A percentile compares a stretch with the other conserved stretches of the same genome.
These are phyloP conservation scores for Cryoendolithus antarcticus DNA, from an alignment of 2,329 filamentous ascomycete genomes.

Conservation along the genomic window DNA sequence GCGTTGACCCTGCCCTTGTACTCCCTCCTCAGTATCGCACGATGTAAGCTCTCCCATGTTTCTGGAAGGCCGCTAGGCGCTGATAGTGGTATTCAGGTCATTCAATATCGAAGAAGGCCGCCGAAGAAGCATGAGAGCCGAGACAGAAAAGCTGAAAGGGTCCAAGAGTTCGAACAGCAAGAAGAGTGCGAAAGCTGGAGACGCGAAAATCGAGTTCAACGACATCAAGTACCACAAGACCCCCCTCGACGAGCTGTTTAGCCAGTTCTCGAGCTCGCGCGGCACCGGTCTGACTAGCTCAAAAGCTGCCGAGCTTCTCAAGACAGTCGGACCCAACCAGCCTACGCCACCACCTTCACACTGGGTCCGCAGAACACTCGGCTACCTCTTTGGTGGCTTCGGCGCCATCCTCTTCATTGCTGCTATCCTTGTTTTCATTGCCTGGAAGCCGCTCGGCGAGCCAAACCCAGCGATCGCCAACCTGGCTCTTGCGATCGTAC, in stretches of 20 bases:
- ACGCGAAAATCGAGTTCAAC: constrained; percentile 14
- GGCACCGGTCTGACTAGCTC: constrained; percentile 47
- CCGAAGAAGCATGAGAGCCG: constrained; percentile 13
- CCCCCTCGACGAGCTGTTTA: constrained; percentile 44
- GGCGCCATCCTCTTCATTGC: constrained; percentile 58
- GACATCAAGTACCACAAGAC: constrained; percentile 58
- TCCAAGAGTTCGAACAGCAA: constrained; percentile 6
- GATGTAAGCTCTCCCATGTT: constrained; percentile 13
- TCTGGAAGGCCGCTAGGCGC: too few species aligned
- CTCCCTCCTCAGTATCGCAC: constrained; percentile 34
- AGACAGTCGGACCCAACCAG: constrained; percentile 54
- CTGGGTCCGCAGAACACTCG: constrained; percentile 44
- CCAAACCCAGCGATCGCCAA: constrained; percentile 58
- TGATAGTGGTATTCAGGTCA: constrained; percentile 15
- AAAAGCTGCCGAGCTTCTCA: constrained; percentile 42
- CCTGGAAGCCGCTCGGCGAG: constrained; percentile 62
- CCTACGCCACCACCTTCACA: constrained; percentile 54
- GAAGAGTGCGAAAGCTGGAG: constrained; percentile 24
- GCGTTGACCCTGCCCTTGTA: constrained; percentile 30
- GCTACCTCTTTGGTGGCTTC: constrained; percentile 69
- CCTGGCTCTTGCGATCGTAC: constrained; percentile 58
- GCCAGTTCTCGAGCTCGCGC: constrained; percentile 45
- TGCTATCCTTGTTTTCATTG: constrained; percentile 59
- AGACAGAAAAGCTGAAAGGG: constrained; percentile 17
- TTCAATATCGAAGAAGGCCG: constrained; percentile 26